These are phyloP conservation scores for Diaporthe ilicicola DNA, from an alignment of 2,329 filamentous ascomycete species.

Conservation along the genomic window DNA sequence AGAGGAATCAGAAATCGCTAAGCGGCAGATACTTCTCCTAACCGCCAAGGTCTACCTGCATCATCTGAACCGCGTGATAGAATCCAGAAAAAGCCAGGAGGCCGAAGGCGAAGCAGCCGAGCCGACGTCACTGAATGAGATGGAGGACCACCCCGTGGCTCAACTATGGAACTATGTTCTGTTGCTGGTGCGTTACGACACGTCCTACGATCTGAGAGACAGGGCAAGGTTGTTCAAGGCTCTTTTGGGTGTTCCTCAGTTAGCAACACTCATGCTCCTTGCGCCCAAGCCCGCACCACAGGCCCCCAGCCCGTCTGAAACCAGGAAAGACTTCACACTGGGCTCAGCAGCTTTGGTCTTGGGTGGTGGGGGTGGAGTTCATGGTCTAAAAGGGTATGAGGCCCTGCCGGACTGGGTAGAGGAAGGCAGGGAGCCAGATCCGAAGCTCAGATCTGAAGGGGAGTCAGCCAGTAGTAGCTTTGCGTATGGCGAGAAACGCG, in stretches of 20 bases:
- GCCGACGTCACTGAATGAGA: slow-evolving; percentile 45
- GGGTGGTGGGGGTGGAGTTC: slow-evolving; percentile 76
- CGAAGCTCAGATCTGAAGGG: slow-evolving; percentile 70
- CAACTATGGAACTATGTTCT: slow-evolving; percentile 86
- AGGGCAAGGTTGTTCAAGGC: slow-evolving; percentile 88
- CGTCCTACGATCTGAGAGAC: slow-evolving; percentile 93
- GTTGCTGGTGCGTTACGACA: slow-evolving; percentile 88
- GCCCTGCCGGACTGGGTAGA: slow-evolving; percentile 85
- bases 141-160: slow-evolving; percentile 73
- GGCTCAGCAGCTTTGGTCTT: slow-evolving; percentile 89
- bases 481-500: slow-evolving; percentile 50
- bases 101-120: slow-evolving; percentile 41
- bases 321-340: slow-evolving; percentile 77
- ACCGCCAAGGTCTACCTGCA: slow-evolving; percentile 98
- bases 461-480: slow-evolving; percentile 48
- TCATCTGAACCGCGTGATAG: slow-evolving; percentile 69
- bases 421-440: slow-evolving; percentile 81
- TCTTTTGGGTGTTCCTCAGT: slow-evolving; percentile 82
- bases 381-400: slow-evolving; percentile 82
- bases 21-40: slow-evolving; percentile 89
- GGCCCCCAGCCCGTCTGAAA: slow-evolving; percentile 87
- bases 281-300: slow-evolving; percentile 95
- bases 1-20: slow-evolving; percentile 84
- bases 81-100: slow-evolving; percentile 52
- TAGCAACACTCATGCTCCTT: slow-evolving; percentile 88